These are phyloP conservation scores for Bolboschoenus planiculmis DNA, from an alignment of 176 grass and related monocot species.

Conservation along the genomic window DNA sequence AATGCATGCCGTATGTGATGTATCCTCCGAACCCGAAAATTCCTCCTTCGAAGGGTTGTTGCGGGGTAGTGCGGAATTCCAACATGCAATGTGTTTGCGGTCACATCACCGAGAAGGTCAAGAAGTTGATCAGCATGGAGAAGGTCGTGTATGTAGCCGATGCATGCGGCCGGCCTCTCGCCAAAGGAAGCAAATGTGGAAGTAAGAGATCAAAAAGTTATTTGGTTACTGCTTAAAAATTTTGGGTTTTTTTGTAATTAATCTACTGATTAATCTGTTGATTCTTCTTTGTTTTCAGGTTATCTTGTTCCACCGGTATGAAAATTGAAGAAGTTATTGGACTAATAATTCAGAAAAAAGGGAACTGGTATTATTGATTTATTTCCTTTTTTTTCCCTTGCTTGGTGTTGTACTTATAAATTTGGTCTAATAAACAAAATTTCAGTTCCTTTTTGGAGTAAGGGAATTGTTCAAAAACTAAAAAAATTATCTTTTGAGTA, in stretches of 20 bases:
- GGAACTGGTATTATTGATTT: not conserved
- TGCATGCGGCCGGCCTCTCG: constrained; percentile 1
- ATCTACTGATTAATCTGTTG: not conserved
- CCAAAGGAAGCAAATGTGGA: constrained; percentile 21
- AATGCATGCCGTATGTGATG: constrained; percentile 29
- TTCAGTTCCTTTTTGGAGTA: not conserved
- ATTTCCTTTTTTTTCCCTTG: not conserved
- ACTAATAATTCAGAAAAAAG: not conserved
- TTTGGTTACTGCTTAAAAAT: not conserved
- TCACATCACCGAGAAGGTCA: constrained; percentile 9
- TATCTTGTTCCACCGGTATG: not conserved
- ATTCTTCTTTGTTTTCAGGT: constrained; percentile 5
- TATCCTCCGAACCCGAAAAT: constrained; percentile 17
- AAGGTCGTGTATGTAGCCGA: constrained; percentile 30
- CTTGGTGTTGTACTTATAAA: not conserved
- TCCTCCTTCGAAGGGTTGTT: constrained; percentile 27
- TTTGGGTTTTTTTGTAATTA: not conserved
- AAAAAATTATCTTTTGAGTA: not conserved
- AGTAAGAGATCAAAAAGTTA: constrained; percentile 10
- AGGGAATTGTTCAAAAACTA: not conserved
- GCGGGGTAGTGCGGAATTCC: not conserved
- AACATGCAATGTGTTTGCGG: constrained; percentile 27
- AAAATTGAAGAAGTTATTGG: not conserved
- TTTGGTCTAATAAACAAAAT: not conserved
- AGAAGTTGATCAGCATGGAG: constrained; percentile 33